A percentile compares a stretch with the other conserved stretches of the same genome.
phyloP scores from a whole-genome alignment of 1,139 yeast genomes.

The Geotrichum reessii region DNA sequence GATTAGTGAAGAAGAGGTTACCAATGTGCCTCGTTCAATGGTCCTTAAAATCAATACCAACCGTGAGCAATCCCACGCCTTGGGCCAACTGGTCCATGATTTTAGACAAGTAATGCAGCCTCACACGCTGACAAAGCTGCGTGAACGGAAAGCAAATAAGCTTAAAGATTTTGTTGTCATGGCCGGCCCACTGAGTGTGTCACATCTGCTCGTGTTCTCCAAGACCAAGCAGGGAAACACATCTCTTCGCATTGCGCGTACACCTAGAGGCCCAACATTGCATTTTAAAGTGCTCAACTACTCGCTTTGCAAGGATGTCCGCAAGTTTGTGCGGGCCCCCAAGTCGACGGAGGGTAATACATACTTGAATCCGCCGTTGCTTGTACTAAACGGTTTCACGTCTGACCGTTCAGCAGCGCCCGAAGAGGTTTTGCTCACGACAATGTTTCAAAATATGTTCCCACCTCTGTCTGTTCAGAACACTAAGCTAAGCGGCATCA shows the following conservation, averaged over 20 bases:
- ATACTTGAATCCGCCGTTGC: slow-evolving; percentile 72
- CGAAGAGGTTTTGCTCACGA: slow-evolving; percentile 69
- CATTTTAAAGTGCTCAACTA: slow-evolving; percentile 74
- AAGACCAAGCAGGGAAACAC: slow-evolving; percentile 77
- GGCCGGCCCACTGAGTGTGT: slow-evolving; percentile 96
- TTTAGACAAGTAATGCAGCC: slow-evolving; percentile 92
- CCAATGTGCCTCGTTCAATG: slow-evolving; percentile 83
- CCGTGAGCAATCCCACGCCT: slow-evolving; percentile 64
- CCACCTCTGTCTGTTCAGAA: slow-evolving; percentile 88
- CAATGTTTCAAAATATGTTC: slow-evolving; percentile 91
- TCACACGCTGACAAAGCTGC: slow-evolving; percentile 82
- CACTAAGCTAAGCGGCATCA: slow-evolving; percentile 67
- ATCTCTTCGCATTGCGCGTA: slow-evolving; percentile 73
- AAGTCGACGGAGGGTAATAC: slow-evolving; percentile 37
- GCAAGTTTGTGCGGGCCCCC: slow-evolving; percentile 57
- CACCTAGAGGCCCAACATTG: slow-evolving; percentile 93
- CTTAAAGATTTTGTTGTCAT: slow-evolving; percentile 87
- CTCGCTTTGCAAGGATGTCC: slow-evolving; percentile 80
- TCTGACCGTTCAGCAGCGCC: slow-evolving; percentile 40
- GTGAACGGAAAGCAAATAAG: slow-evolving; percentile 81
- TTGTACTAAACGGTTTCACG: slow-evolving; percentile 85
- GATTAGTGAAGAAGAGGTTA: slow-evolving; percentile 59
- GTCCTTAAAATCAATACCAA: slow-evolving; percentile 79
- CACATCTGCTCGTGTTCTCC: slow-evolving; percentile 80
- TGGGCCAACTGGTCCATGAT: slow-evolving; percentile 80